Evolutionary conservation across 352 stramenopile genomes (phyloP), one percentile per base, ranked within the genome.

Genomic region (Phytopythium delawarense): DNA sequence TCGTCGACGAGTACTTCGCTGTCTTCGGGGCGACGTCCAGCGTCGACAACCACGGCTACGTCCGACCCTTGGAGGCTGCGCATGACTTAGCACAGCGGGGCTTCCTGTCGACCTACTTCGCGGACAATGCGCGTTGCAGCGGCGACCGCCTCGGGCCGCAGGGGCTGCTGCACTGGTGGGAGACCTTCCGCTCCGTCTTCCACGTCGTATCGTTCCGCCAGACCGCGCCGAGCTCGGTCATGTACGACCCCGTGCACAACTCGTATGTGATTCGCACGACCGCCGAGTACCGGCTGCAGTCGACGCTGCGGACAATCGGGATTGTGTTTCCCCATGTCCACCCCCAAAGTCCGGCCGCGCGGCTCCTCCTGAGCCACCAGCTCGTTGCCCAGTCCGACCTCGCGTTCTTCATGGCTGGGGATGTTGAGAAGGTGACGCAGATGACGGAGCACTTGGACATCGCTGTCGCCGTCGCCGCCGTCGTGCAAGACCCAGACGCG

Each of bases 391-490:
- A 44, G n/a, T 59, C 61, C 5, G 53, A 62, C 5, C 18, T 66
- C 9, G 39, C 35, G 25, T 66, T 66, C 48, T 53, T 28, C 9
- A 32, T 66, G 23, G 37, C 50, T 9, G 48, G 9, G 8, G n/a
- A 40, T n/a, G 42, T 34, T 21, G 61, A 35, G 1, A 53, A 34
- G 2, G 54, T 66, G n/a, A 62, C 18, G 12, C 37, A 46, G 12
- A 28, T 66, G 23, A 54, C 54, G 12, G 61, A 66, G 46, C 61
- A 37, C 15, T 59, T 66, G 54, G 54, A 49, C 28, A 35, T 66
- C 13, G 46, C 6, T 2, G 37, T 21, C 12, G 61, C 53, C 3
- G 12, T 66, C 32, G 37, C 45, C 2, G 40, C 18, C 20, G 21
- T 62, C 2, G 6, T 66, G n/a, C 32, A 46, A 20, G 52, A 57